phyloP scores from a whole-genome alignment of 192 early-diverging fungal genomes.

The Rhizoclosmatium globosum region DNA sequence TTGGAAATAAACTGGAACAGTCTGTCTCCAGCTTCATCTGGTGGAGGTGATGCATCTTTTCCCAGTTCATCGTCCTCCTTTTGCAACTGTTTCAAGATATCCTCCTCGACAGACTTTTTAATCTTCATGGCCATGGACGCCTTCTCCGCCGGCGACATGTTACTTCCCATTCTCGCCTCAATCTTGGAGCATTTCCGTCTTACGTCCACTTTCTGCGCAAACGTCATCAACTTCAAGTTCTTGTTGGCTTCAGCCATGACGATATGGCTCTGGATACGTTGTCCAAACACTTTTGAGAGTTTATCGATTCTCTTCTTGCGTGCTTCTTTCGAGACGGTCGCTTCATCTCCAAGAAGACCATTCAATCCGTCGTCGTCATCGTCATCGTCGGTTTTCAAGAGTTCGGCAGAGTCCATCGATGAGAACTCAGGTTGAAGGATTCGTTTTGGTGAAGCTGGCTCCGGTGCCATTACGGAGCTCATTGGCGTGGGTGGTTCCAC shows the following conservation, averaged over 20 bases:
- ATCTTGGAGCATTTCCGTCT: slow-evolving; percentile 20
- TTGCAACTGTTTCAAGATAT: slow-evolving; percentile 1
- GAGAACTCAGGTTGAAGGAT: neutral
- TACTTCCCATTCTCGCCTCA: slow-evolving; percentile 17
- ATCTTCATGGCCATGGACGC: neutral
- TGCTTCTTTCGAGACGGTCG: slow-evolving; percentile 24
- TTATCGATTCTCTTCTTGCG: slow-evolving; percentile 58
- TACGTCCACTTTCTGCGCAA: slow-evolving; percentile 21
- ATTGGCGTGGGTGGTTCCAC: neutral
- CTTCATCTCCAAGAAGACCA: neutral
- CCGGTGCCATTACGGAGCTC: neutral
- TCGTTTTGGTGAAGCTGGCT: neutral
- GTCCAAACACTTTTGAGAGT: slow-evolving; percentile 51
- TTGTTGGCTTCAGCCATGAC: slow-evolving; percentile 21
- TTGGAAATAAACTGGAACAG: slow-evolving; percentile 21
- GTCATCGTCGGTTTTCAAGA: neutral
- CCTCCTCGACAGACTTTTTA: neutral
- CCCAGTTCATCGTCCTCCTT: slow-evolving; percentile 4
- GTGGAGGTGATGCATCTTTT: neutral
- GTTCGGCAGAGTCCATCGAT: neutral
- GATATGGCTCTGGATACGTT: slow-evolving; percentile 47
- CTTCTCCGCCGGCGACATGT: neutral
- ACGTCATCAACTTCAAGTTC: slow-evolving; percentile 13
- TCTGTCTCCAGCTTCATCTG: slow-evolving; percentile 7
- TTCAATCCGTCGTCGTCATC: neutral